phyloP scores from a whole-genome alignment of 2,329 filamentous ascomycete species.

The Calonectria crousiana region DNA sequence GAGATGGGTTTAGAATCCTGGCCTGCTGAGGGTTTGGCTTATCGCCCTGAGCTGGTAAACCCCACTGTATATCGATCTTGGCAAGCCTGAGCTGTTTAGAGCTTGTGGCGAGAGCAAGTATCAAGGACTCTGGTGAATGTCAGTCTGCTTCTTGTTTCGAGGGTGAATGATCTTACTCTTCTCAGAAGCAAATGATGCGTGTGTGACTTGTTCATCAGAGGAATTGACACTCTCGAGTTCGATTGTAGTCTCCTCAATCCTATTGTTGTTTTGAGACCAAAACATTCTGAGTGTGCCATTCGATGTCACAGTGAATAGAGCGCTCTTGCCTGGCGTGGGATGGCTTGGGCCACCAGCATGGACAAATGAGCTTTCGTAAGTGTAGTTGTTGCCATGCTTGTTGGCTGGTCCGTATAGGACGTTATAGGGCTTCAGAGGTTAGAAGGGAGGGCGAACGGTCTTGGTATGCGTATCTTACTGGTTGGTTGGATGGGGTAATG shows the following conservation, averaged over 20 bases:
- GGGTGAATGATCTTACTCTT: slow-evolving; percentile 66
- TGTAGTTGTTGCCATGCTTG: slow-evolving; percentile 74
- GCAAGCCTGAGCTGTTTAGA: slow-evolving; percentile 81
- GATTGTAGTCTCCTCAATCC: slow-evolving; percentile 78
- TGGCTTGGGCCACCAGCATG: slow-evolving; percentile 80
- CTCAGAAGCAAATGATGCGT: slow-evolving; percentile 81
- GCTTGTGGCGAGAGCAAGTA: slow-evolving; percentile 76
- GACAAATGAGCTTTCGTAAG: slow-evolving; percentile 75
- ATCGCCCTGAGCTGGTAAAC: slow-evolving; percentile 63
- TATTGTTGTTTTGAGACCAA: slow-evolving; percentile 79
- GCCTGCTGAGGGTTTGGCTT: slow-evolving; percentile 62
- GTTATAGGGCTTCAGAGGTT: slow-evolving; percentile 52
- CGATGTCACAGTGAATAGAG: slow-evolving; percentile 81
- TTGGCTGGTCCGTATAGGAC: slow-evolving; percentile 71
- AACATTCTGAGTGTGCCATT: slow-evolving; percentile 81
- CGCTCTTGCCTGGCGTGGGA: slow-evolving; percentile 76
- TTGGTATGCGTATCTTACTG: slow-evolving; percentile 42
- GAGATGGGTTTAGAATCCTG: slow-evolving; percentile 62
- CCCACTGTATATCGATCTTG: slow-evolving; percentile 80
- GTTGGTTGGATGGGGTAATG: slow-evolving; percentile 62
- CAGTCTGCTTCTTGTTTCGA: slow-evolving; percentile 10
- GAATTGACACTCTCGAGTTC: slow-evolving; percentile 80
- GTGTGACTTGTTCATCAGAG: slow-evolving; percentile 82
- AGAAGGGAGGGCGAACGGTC: neutral
- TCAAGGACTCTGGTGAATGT: slow-evolving; percentile 61